Conservation (phyloP, 2,329 filamentous ascomycete species). For the Diaporthe sp. region DNA sequence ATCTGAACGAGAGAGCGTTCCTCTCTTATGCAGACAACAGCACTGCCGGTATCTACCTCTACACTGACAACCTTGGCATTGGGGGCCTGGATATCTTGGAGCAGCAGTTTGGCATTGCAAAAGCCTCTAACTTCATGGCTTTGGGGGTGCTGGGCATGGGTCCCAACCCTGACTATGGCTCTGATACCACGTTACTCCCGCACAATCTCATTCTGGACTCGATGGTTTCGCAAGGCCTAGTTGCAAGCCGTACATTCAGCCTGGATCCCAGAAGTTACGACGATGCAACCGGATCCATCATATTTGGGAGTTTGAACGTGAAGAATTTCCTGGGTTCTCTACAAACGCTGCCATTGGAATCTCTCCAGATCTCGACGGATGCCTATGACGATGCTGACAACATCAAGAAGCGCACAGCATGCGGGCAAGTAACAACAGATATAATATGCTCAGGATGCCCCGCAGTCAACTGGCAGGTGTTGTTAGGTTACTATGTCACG, state of each 20-base stretch:
- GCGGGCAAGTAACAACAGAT: neutral
- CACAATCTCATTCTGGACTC: conserved; percentile 22
- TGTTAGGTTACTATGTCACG: conserved; percentile 31
- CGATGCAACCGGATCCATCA: conserved; percentile 22
- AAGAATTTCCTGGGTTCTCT: conserved; percentile 32
- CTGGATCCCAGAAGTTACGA: conserved; percentile 18
- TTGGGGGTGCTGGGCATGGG: conserved; percentile 22
- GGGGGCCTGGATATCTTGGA: conserved; percentile 6
- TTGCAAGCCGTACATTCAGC: conserved; percentile 27
- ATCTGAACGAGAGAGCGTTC: neutral
- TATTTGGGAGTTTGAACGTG: conserved; percentile 30
- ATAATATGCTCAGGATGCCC: too few species aligned
- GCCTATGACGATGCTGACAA: neutral
- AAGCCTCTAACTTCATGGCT: neutral
- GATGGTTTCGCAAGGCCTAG: conserved; percentile 25
- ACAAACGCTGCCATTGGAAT: conserved; percentile 31
- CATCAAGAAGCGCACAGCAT: neutral
- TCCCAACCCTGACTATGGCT: neutral
- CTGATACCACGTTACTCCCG: neutral
- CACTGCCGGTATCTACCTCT: neutral
- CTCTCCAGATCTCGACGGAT: neutral
- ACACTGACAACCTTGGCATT: conserved; percentile 12
- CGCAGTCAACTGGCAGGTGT: neutral
- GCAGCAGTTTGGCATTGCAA: conserved; percentile 27
- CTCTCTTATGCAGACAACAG: neutral